Evolutionary conservation across 208 protist species (phyloP), one percentile per base, ranked within the genome.

Genomic region (Phytomonas francai): DNA sequence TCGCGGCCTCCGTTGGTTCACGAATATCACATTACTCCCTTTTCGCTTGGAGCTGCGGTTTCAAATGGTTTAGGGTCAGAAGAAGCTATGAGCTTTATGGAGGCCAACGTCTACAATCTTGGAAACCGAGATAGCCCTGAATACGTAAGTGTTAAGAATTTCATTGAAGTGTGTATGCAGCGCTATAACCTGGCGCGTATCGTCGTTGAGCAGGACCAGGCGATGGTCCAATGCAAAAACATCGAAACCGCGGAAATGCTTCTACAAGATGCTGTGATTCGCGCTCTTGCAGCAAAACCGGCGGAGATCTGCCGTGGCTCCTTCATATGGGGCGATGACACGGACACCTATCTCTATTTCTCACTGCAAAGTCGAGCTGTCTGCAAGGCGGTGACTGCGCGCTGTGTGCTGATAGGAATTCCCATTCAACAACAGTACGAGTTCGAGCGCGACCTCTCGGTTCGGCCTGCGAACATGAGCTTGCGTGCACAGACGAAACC

Each of bases 1-100:
- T 97, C 87, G 11, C 82, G 98, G 3, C 97, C 98, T 1, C 69
- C 85, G 6, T 71, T 96, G 3, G 93, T 99, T 29, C 98, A 99
- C 70, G 97, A 99, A 80, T 99, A 99, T 80, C 76, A 86, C 39
- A 78, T 99, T 19, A 99, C 95, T 0, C 83, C 84, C 8, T 98
- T 98, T 68, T 99, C 98, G 2, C 85, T 99, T 2, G 98, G 97
- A 60, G 90, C 97, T 0, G 98, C 98, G 7, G 93, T 98, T 1
- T 98, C 97, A 12, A 90, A 97, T 49, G 98, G 98, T 19, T 71
- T 99, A 11, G 71, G 73, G 8, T 77, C 85, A 0, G 68, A 91
- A 0, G 87, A 97, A 25, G 98, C 99, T 16, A 78, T 98, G 11
- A 16, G 57, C 9, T 90, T 91, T 61, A 73, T 99, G 8, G 63